phyloP scores from a whole-genome alignment of 257 asterid species.

The Solanum chmielewskii region DNA sequence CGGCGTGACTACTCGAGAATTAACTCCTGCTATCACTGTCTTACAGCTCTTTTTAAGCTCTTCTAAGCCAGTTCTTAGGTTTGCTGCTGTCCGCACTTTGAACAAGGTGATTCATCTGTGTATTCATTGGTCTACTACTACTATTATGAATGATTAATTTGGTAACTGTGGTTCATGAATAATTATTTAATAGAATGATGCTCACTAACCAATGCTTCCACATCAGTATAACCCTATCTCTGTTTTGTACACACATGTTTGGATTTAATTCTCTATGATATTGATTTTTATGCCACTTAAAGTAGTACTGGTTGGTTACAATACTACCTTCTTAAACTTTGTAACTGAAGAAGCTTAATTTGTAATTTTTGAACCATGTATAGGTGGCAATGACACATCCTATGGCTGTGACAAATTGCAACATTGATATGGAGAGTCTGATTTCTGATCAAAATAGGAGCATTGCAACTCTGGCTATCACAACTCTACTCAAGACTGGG shows the following conservation, averaged over 20 bases:
- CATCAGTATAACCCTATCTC: neutral
- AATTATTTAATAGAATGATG: neutral
- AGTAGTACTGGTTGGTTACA: neutral
- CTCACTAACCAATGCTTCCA: neutral
- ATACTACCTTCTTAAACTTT: neutral
- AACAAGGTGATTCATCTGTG: slow-evolving; percentile 51
- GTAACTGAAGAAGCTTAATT: neutral
- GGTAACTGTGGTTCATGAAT: neutral
- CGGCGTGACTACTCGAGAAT: slow-evolving; percentile 74
- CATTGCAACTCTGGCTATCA: slow-evolving; percentile 89
- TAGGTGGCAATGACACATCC: slow-evolving; percentile 99
- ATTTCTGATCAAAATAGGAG: slow-evolving; percentile 91
- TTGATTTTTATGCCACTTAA: neutral
- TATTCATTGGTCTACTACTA: neutral
- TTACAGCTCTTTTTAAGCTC: slow-evolving; percentile 87
- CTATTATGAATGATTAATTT: neutral
- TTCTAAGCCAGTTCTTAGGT: slow-evolving; percentile 86
- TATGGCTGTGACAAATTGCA: slow-evolving; percentile 86
- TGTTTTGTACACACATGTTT: neutral
- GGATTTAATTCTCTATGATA: neutral
- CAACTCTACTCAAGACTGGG: slow-evolving; percentile 91
- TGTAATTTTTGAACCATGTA: neutral
- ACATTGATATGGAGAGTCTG: slow-evolving; percentile 94
- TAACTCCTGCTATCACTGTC: slow-evolving; percentile 91
- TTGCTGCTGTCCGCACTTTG: slow-evolving; percentile 95